A percentile compares a stretch with the other conserved stretches of the same genome.
These are phyloP conservation scores for Tulasnella sp. DNA, from an alignment of 768 basidiomycete genomes.

Conservation along the genomic window DNA sequence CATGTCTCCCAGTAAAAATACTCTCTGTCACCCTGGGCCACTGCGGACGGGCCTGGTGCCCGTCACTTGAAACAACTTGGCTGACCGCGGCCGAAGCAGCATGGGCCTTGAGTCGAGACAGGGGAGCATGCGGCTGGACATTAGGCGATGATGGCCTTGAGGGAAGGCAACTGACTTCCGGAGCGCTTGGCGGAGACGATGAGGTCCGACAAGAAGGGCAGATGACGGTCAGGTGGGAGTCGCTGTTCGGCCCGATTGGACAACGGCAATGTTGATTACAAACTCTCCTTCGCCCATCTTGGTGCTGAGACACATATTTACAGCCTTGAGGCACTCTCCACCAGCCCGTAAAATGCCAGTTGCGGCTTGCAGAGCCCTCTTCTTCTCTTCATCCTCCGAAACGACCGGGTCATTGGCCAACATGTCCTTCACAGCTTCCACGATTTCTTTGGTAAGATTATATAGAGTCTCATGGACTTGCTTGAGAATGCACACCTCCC, in stretches of 20 bases:
- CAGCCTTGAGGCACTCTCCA: constrained; percentile 83
- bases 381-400: constrained; percentile 81
- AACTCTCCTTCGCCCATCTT: constrained; percentile 64
- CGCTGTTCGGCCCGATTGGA: constrained; percentile 37
- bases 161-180: constrained; percentile 16
- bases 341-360: constrained; percentile 86
- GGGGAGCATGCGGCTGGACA: too few species aligned
- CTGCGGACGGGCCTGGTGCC: too few species aligned
- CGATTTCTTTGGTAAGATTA: constrained; percentile 80
- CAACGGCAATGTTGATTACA: constrained; percentile 63
- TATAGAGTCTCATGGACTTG: constrained; percentile 80
- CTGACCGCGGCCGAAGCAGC: too few species aligned
- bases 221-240: constrained; percentile 23
- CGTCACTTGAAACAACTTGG: too few species aligned
- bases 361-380: constrained; percentile 75
- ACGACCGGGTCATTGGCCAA: constrained; percentile 54
- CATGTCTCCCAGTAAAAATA: too few species aligned
- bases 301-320: constrained; percentile 77
- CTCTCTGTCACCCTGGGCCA: too few species aligned
- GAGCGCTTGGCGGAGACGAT: constrained; percentile 15
- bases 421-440: constrained; percentile 82
- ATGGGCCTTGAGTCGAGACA: too few species aligned
- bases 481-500: constrained; percentile 67
- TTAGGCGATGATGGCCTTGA: constrained; percentile 4
- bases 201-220: constrained; percentile 5